Evolutionary conservation across 1,139 yeast genomes (phyloP), one percentile per base, ranked within the genome.

Genomic region (Sugiyamaella japonica): DNA sequence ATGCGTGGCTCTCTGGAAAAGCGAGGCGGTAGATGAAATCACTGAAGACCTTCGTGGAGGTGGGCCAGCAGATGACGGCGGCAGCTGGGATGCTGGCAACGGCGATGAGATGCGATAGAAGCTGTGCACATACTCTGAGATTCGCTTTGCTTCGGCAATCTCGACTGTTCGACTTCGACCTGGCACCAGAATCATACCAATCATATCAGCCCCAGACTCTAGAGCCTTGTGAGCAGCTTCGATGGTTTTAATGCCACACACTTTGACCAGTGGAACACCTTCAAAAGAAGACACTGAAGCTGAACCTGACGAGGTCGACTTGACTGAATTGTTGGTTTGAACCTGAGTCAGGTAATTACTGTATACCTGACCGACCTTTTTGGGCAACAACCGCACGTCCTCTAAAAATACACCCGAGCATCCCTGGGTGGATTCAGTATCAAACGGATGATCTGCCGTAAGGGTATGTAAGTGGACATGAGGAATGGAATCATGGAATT

Each of bases 171-270:
- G 78, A 38, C 80, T 78, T 56, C 96, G 75, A 34, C 81, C 80
- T 0, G 98, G 98, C 1, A 89, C 98, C 65, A 93, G 68, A 41
- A 93, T 93, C 67, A 89, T 82, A 1, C 99, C 99, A 5, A 93
- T 65, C 52, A 89, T 70, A 61, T 86, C 81, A 0, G 97, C 91
- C 0, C 95, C 95, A 12, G 76, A 63, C 0, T 78, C 81, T 0
- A 89, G 72, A 0, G 97, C 97, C 2, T 66, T 68, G 34, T 71
- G 60, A 0, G 97, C 98, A 0, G 89, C 89, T 46, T 82, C 86
- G 0, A 72, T 68, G 1, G 86, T 77, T 63, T 81, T 80, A 25
- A 91, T 67, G 0, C 99, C 99, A 70, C 99, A 93, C 2, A 91
- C 83, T 68, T 93, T 93, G 15, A 87, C 85, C 17, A 82, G 63